Conservation (phyloP, 441 rosid genomes). For the Arabidopsis hybrid region DNA sequence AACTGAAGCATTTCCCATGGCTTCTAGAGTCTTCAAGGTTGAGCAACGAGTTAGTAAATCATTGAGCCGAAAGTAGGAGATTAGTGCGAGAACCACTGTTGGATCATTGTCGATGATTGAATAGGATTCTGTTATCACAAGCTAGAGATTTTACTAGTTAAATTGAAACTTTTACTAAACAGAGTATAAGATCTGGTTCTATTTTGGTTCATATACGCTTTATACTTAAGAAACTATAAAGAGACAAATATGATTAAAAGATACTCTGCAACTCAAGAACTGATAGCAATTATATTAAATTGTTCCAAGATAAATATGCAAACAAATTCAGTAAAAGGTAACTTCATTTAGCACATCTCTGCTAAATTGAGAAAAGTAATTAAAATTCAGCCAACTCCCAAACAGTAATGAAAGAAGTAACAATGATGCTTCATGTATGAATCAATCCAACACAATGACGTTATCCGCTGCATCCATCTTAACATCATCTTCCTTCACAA, state of each 20-base stretch:
- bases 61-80: too few relatives aligned
- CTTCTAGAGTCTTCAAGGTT: too few relatives aligned
- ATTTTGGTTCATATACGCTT: background rate
- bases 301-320: background rate
- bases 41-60: too few relatives aligned
- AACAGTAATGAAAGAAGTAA: background rate
- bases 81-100: too few relatives aligned
- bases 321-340: background rate
- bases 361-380: background rate
- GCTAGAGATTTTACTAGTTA: too few relatives aligned
- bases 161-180: background rate
- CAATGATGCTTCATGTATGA: background rate
- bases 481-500: background rate
- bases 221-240: background rate
- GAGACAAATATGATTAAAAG: background rate
- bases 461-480: background rate
- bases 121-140: too few relatives aligned
- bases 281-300: background rate
- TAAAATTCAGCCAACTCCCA: background rate
- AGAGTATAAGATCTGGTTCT: background rate
- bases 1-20: too few relatives aligned
- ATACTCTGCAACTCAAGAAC: background rate
- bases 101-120: too few relatives aligned
- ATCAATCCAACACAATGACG: conserved; percentile 8
- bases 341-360: background rate